phyloP scores from a whole-genome alignment of 2,329 filamentous ascomycete genomes.

The Sporothrix sp. region DNA sequence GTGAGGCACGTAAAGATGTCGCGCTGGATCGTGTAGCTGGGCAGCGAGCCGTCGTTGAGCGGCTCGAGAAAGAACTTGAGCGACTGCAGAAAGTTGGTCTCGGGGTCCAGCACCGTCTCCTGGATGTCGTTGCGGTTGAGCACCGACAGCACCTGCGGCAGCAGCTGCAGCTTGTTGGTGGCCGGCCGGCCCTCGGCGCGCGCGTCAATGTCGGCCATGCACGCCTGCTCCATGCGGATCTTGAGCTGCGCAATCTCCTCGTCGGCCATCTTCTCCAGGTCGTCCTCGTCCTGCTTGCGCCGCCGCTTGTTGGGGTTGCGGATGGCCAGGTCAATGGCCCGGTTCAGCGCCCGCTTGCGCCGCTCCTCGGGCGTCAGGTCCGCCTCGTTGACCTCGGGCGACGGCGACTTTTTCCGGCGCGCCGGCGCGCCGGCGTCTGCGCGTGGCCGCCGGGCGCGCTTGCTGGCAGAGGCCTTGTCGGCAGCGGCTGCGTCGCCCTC shows the following conservation, averaged over 20 bases:
- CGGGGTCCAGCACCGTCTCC: slow-evolving; percentile 78
- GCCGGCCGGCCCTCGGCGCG: slow-evolving; percentile 73
- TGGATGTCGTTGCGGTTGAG: slow-evolving; percentile 84
- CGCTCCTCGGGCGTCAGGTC: slow-evolving; percentile 75
- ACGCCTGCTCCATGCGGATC: slow-evolving; percentile 81
- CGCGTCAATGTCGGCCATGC: slow-evolving; percentile 73
- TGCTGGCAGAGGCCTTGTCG: background rate
- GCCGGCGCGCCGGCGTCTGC: slow-evolving; percentile 30
- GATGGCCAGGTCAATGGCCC: slow-evolving; percentile 77
- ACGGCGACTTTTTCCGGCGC: slow-evolving; percentile 33
- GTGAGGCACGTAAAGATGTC: slow-evolving; percentile 78
- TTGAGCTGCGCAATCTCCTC: slow-evolving; percentile 83
- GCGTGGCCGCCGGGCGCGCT: slow-evolving; percentile 23
- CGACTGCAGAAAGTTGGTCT: slow-evolving; percentile 88
- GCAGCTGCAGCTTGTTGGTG: slow-evolving; percentile 83
- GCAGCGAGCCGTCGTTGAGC: slow-evolving; percentile 83
- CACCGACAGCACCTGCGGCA: slow-evolving; percentile 79
- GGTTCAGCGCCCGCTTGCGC: slow-evolving; percentile 72
- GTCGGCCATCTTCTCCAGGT: slow-evolving; percentile 83
- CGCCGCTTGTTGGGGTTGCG: slow-evolving; percentile 68
- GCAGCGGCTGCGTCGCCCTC: too few species aligned
- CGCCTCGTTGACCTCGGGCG: slow-evolving; percentile 61
- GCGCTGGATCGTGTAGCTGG: slow-evolving; percentile 94
- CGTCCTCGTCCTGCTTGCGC: slow-evolving; percentile 80
- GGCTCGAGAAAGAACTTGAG: slow-evolving; percentile 97